Percentiles rank a stretch among this genome's conserved stretches.
Evolutionary conservation across 768 basidiomycete species (phyloP).

Genomic region (Exsudoporus frostii): DNA sequence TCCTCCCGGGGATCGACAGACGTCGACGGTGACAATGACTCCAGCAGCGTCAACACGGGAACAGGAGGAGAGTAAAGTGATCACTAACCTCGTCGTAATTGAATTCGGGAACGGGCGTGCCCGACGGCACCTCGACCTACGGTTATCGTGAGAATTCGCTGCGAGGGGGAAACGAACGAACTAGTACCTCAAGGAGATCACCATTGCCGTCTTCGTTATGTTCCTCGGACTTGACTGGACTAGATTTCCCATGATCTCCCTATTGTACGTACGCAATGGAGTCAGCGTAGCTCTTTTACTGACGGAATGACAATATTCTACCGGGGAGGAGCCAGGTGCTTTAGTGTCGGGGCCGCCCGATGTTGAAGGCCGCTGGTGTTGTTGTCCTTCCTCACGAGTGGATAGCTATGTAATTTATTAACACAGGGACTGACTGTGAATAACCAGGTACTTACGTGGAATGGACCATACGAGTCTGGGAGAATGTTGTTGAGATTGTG

Average conservation of each 20-base stretch:
- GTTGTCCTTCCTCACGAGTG: neutral
- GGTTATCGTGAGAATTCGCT: neutral
- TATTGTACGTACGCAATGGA: neutral
- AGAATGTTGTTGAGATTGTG: neutral
- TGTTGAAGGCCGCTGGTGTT: no score
- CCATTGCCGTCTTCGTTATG: neutral
- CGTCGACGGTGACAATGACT: neutral
- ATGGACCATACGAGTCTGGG: neutral
- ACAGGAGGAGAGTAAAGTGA: neutral
- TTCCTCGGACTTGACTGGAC: no score
- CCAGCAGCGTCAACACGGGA: neutral
- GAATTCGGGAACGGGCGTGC: neutral
- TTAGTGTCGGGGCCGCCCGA: neutral
- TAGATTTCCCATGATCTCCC: neutral
- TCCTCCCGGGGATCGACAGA: neutral
- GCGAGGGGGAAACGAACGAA: neutral
- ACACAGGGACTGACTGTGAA: neutral
- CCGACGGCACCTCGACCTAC: neutral
- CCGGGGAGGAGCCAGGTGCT: rapidly evolving
- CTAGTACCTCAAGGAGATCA: neutral
- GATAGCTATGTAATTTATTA: neutral
- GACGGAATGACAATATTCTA: neutral
- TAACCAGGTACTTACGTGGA: neutral
- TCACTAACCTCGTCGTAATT: neutral
- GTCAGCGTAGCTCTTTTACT: neutral